These are phyloP conservation scores for Cercospora sp. DNA, from an alignment of 2,329 filamentous ascomycete species.

Conservation along the genomic window DNA sequence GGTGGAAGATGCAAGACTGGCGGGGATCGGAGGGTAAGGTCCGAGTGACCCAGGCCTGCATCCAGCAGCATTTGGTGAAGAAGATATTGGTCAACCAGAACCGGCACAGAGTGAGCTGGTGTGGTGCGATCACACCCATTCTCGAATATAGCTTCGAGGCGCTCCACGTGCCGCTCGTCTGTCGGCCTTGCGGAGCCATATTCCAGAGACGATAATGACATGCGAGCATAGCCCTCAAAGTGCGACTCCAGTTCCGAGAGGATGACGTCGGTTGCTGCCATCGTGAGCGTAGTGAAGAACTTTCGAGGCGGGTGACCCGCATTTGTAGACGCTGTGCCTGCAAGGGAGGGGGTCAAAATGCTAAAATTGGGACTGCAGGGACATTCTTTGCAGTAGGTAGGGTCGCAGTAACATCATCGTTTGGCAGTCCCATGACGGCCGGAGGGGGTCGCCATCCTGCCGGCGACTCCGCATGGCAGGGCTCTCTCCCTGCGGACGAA, in stretches of 20 bases:
- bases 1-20: not conserved
- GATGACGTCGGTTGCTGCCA: not conserved
- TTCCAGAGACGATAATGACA: not conserved
- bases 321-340: not conserved
- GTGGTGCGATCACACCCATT: not conserved
- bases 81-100: not conserved
- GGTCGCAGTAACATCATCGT: not conserved
- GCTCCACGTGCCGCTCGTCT: not conserved
- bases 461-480: not conserved
- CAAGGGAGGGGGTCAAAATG: not conserved
- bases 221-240: not conserved
- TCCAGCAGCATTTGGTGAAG: not conserved
- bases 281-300: not conserved
- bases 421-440: not conserved
- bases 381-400: not conserved
- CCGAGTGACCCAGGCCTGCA: not conserved
- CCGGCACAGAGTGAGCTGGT: not conserved
- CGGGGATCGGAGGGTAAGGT: not conserved
- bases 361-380: not conserved
- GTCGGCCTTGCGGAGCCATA: not conserved
- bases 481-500: not conserved
- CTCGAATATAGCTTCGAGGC: not conserved
- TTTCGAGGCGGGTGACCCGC: not conserved
- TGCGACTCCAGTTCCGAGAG: not conserved
- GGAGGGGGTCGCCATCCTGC: not conserved